These are phyloP conservation scores for Ilyonectria mors-panacis DNA, from an alignment of 2,329 filamentous ascomycete species.

Conservation along the genomic window DNA sequence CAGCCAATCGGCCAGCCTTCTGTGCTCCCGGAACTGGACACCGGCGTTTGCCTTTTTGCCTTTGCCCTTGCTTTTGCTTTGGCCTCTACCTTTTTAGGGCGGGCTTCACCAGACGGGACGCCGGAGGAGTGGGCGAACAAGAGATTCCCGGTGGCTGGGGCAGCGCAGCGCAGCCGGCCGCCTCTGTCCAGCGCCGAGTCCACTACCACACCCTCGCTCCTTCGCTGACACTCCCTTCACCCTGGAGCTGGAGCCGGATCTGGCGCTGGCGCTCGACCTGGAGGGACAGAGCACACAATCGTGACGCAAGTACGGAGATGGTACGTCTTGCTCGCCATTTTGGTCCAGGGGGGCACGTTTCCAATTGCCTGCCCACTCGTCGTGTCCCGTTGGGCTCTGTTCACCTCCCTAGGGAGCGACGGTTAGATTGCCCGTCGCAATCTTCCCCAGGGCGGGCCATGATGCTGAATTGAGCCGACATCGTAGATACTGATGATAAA, in stretches of 20 bases:
- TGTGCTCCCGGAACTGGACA: conserved; percentile 17
- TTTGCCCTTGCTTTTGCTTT: conserved; percentile 11
- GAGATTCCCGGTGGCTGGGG: conserved; percentile 15
- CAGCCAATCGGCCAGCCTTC: conserved; percentile 18
- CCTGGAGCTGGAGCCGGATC: background rate
- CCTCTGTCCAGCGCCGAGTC: conserved; percentile 5
- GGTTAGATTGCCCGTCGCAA: background rate
- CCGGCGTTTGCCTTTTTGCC: conserved; percentile 4
- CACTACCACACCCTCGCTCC: conserved; percentile 9
- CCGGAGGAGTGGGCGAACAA: background rate
- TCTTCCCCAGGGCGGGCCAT: background rate
- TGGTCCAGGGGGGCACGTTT: background rate
- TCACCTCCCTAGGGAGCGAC: background rate
- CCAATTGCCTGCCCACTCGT: conserved; percentile 5
- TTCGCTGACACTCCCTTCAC: background rate
- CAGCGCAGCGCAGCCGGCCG: background rate
- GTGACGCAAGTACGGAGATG: background rate
- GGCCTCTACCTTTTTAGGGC: conserved; percentile 5
- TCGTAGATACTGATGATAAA: background rate
- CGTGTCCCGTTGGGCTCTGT: background rate
- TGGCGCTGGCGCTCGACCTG: background rate
- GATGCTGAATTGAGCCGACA: background rate
- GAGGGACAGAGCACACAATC: conserved; percentile 1
- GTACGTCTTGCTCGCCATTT: conserved; percentile 8
- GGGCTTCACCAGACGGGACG: background rate